These are phyloP conservation scores for Saturnispora serradocipensis DNA, from an alignment of 805 yeast genomes.

Conservation along the genomic window DNA sequence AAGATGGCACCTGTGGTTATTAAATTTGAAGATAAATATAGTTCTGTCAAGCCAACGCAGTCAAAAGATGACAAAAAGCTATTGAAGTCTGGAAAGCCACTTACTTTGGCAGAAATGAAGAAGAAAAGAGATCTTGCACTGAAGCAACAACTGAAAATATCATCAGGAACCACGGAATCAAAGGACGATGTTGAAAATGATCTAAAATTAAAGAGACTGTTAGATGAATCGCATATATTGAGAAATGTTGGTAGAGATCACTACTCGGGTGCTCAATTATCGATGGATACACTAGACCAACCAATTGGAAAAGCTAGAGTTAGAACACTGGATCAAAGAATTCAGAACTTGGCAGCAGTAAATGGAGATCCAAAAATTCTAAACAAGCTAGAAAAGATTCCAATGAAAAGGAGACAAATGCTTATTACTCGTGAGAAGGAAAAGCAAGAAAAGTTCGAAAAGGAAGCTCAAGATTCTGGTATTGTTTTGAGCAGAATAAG, in stretches of 20 bases:
- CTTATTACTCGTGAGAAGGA: slow-evolving; percentile 43
- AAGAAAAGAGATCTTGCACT: slow-evolving; percentile 30
- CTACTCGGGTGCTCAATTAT: slow-evolving; percentile 59
- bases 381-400: slow-evolving; percentile 61
- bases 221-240: slow-evolving; percentile 63
- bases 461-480: slow-evolving; percentile 84
- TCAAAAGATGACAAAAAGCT: slow-evolving; percentile 40
- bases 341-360: slow-evolving; percentile 38
- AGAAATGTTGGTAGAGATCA: slow-evolving; percentile 27
- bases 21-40: slow-evolving; percentile 32
- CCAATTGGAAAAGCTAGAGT: slow-evolving; percentile 61
- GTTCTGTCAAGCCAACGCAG: slow-evolving; percentile 16
- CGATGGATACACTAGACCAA: slow-evolving; percentile 54
- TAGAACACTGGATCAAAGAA: slow-evolving; percentile 51
- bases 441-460: slow-evolving; percentile 48
- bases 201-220: slow-evolving; percentile 58
- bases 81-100: slow-evolving; percentile 53
- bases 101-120: slow-evolving; percentile 34
- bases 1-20: slow-evolving; percentile 37
- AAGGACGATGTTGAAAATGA: slow-evolving; percentile 57
- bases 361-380: slow-evolving; percentile 31
- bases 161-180: slow-evolving; percentile 27
- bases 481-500: slow-evolving; percentile 66
- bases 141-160: slow-evolving; percentile 17
- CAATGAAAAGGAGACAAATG: slow-evolving; percentile 83